Percentiles rank a stretch among this genome's conserved stretches.
These are phyloP conservation scores for Eucalyptus pumila DNA, from an alignment of 345 rosid genomes.

Conservation along the genomic window DNA sequence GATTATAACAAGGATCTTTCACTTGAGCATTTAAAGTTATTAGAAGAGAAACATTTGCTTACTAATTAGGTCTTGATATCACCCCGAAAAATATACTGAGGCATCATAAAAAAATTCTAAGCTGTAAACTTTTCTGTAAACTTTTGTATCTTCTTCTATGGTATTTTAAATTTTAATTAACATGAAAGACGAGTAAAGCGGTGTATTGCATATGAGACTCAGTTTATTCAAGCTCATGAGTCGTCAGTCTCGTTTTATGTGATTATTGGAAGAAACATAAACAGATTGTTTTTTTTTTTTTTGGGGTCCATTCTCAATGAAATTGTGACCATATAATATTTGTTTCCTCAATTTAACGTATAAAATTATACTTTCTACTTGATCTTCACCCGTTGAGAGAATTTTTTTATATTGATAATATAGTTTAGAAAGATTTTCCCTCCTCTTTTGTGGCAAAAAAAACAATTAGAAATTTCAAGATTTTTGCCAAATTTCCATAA, in stretches of 20 bases:
- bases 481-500: neutral
- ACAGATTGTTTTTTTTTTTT: neutral
- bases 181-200: neutral
- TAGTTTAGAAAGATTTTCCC: neutral
- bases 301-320: neutral
- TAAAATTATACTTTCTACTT: neutral
- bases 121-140: neutral
- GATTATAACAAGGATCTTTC: neutral
- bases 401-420: neutral
- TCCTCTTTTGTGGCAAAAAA: neutral
- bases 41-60: neutral
- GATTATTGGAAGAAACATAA: neutral
- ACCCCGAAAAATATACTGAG: neutral
- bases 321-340: neutral
- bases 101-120: neutral
- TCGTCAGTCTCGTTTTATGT: neutral
- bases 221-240: neutral
- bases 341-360: neutral
- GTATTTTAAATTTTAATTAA: neutral
- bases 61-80: neutral
- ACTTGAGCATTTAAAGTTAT: neutral
- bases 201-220: neutral
- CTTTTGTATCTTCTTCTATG: neutral
- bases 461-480: neutral
- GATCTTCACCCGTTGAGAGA: neutral